These are phyloP conservation scores for Suhomyces panamericanus DNA, from an alignment of 1,139 yeast species.

Conservation along the genomic window DNA sequence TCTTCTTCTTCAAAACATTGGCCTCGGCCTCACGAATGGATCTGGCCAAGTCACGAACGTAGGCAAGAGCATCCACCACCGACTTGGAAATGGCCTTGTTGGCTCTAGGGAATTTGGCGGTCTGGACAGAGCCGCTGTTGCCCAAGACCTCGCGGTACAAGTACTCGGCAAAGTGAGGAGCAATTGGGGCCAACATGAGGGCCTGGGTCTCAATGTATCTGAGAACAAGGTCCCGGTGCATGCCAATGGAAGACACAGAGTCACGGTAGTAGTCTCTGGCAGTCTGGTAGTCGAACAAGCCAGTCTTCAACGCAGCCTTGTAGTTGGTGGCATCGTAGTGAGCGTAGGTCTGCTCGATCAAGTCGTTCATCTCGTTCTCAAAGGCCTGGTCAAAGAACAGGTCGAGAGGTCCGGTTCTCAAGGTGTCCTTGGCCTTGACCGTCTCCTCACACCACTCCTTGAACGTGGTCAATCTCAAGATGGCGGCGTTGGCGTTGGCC, in stretches of 20 bases:
- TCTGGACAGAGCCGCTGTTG: conserved; percentile 60
- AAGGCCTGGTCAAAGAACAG: conserved; percentile 85
- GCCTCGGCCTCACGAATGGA: conserved; percentile 93
- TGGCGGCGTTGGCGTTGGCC: conserved; percentile 95
- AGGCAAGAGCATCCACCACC: conserved; percentile 66
- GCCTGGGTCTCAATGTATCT: conserved; percentile 86
- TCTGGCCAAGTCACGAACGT: conserved; percentile 76
- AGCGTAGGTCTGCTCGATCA: conserved; percentile 70
- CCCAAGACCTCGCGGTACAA: conserved; percentile 81
- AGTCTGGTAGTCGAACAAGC: conserved; percentile 90
- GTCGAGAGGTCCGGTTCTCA: conserved; percentile 68
- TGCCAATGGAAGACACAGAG: conserved; percentile 57
- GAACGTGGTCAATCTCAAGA: conserved; percentile 85
- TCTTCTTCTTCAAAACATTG: conserved; percentile 83
- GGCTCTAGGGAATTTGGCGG: conserved; percentile 76
- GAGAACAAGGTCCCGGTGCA: conserved; percentile 82
- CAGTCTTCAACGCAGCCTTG: conserved; percentile 86
- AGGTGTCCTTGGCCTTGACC: conserved; percentile 48
- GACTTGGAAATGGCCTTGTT: conserved; percentile 62
- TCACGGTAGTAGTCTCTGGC: conserved; percentile 97
- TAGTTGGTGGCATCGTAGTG: conserved; percentile 73
- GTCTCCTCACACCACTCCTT: conserved; percentile 95
- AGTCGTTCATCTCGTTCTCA: conserved; percentile 88
- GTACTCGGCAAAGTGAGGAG: conserved; percentile 95
- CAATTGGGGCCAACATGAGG: conserved; percentile 82